Percentiles rank a stretch among this genome's conserved stretches.
These are phyloP conservation scores for Ustilago trichophora DNA, from an alignment of 1,284 basidiomycete genomes.

Conservation along the genomic window DNA sequence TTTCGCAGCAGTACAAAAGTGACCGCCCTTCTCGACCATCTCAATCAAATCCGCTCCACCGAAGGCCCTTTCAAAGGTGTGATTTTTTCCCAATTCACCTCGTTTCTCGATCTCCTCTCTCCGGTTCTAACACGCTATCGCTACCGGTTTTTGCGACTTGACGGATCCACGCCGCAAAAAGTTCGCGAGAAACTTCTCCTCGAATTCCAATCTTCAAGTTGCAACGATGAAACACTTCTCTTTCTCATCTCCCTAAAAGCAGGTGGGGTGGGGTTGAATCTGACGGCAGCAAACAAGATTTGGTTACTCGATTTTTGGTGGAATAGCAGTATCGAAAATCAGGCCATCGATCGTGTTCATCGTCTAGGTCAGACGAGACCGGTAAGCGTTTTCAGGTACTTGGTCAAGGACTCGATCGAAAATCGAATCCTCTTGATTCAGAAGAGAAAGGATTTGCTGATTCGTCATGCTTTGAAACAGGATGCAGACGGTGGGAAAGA, in stretches of 20 bases:
- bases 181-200: constrained; percentile 79
- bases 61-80: constrained; percentile 67
- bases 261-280: constrained; percentile 80
- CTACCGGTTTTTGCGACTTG: constrained; percentile 71
- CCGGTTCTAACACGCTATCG: constrained; percentile 44
- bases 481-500: background rate
- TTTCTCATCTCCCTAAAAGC: constrained; percentile 90
- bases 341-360: constrained; percentile 75
- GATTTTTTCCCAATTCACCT: constrained; percentile 68
- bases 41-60: constrained; percentile 72
- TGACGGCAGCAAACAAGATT: constrained; percentile 62
- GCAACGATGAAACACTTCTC: constrained; percentile 76
- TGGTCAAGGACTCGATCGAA: constrained; percentile 94
- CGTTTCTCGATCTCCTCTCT: constrained; percentile 66
- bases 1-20: constrained; percentile 88
- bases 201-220: constrained; percentile 78
- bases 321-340: constrained; percentile 73
- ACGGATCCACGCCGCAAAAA: constrained; percentile 90
- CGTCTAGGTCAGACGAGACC: constrained; percentile 86
- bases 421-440: constrained; percentile 74
- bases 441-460: constrained; percentile 89
- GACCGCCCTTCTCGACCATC: constrained; percentile 76
- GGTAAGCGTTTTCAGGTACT: constrained; percentile 89
- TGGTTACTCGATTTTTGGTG: constrained; percentile 66
- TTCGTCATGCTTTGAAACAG: constrained; percentile 69